Percentiles rank a stretch among this genome's conserved stretches.
These are phyloP conservation scores for Sporisorium sorghi DNA, from an alignment of 1,284 basidiomycete species.

Conservation along the genomic window DNA sequence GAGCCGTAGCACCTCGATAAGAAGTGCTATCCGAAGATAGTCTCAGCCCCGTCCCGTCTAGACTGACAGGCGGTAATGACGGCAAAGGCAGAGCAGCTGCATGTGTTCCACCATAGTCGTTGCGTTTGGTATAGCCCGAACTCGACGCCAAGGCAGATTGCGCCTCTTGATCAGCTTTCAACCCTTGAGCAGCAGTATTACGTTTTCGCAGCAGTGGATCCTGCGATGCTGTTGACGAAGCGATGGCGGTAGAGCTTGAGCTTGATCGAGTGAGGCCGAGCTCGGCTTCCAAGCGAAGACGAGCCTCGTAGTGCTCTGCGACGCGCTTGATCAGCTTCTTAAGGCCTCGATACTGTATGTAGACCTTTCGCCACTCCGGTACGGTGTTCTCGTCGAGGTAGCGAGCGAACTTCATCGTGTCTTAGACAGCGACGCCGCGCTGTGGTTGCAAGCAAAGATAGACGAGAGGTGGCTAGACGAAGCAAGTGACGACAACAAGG, in stretches of 20 bases:
- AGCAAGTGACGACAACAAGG: background rate
- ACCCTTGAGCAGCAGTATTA: background rate
- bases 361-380: slow-evolving; percentile 68
- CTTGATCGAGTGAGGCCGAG: slow-evolving; percentile 13
- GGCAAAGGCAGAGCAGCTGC: slow-evolving; percentile 12
- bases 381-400: slow-evolving; percentile 66
- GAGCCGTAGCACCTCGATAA: background rate
- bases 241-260: slow-evolving; percentile 28
- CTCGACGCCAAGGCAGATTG: slow-evolving; percentile 22
- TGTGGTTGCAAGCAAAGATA: background rate
- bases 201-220: slow-evolving; percentile 25
- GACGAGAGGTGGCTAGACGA: background rate
- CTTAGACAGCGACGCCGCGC: background rate
- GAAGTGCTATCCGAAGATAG: slow-evolving; percentile 21
- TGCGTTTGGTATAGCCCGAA: slow-evolving; percentile 24
- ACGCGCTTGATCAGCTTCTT: slow-evolving; percentile 70
- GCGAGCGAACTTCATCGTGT: slow-evolving; percentile 54
- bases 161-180: slow-evolving; percentile 8
- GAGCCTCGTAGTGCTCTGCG: slow-evolving; percentile 47
- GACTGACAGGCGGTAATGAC: slow-evolving; percentile 30
- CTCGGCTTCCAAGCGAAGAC: slow-evolving; percentile 23
- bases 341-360: slow-evolving; percentile 68
- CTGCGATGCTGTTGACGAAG: slow-evolving; percentile 1
- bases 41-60: slow-evolving; percentile 45
- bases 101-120: slow-evolving; percentile 34